A percentile compares a stretch with the other conserved stretches of the same genome.
Conservation (phyloP, 768 basidiomycete genomes). For the Melanogaster broomeanus region DNA sequence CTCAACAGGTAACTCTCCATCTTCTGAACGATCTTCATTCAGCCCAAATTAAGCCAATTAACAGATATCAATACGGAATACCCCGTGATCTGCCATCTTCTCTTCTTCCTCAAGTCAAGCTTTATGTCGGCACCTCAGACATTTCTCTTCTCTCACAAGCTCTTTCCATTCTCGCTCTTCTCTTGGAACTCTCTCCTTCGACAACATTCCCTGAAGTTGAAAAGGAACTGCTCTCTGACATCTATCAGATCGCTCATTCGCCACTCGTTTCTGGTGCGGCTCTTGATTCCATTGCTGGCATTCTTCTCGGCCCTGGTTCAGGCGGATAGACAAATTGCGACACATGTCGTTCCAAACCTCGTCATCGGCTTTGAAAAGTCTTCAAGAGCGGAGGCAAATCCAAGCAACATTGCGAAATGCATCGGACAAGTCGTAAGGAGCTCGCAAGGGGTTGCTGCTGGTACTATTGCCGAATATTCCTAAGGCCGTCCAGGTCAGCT, state of each 20-base stretch:
- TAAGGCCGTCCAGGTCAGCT: conserved; percentile 72
- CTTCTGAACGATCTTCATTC: background rate
- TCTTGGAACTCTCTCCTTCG: conserved; percentile 66
- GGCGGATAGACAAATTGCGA: conserved; percentile 81
- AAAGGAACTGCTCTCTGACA: conserved; percentile 59
- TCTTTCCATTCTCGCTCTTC: conserved; percentile 61
- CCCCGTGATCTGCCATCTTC: conserved; percentile 60
- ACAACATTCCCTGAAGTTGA: conserved; percentile 79
- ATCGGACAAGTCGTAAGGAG: conserved; percentile 81
- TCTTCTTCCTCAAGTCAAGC: conserved; percentile 73
- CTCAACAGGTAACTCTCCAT: conserved; percentile 54
- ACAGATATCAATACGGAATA: conserved; percentile 46
- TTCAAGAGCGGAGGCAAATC: conserved; percentile 52
- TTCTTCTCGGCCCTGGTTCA: conserved; percentile 85
- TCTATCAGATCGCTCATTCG: conserved; percentile 75
- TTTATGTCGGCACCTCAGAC: conserved; percentile 74
- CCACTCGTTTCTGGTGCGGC: conserved; percentile 75
- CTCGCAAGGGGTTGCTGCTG: conserved; percentile 71
- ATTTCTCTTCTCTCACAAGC: conserved; percentile 78
- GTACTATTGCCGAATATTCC: conserved; percentile 82
- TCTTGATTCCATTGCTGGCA: conserved; percentile 75
- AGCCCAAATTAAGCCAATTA: background rate
- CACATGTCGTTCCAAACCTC: conserved; percentile 78
- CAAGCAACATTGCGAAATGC: conserved; percentile 80
- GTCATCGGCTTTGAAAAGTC: conserved; percentile 67